Percentiles rank a stretch among this genome's conserved stretches.
phyloP scores from a whole-genome alignment of 129 eudicot species.

The Scalesia atractyloides region DNA sequence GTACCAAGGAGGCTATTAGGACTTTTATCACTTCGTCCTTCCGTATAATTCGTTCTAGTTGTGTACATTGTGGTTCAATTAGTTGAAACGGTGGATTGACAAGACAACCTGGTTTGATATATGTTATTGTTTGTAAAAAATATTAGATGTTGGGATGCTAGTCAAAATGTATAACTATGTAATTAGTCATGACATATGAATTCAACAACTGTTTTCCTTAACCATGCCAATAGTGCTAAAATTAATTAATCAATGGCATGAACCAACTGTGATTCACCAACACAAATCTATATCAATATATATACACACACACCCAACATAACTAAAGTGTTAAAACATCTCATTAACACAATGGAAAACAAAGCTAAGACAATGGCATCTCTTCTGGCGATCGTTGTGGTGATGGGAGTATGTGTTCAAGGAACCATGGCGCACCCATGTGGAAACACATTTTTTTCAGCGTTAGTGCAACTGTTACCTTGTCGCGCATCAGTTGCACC shows the following conservation, averaged over 20 bases:
- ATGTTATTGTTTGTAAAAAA: neutral
- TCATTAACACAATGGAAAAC: slow-evolving; percentile 36
- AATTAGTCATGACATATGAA: slow-evolving; percentile 37
- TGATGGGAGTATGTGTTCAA: slow-evolving; percentile 38
- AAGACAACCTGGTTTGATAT: neutral
- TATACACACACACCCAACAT: neutral
- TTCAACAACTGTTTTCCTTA: slow-evolving; percentile 33
- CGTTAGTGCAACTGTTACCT: slow-evolving; percentile 92
- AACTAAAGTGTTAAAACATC: neutral
- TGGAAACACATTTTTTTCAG: slow-evolving; percentile 81
- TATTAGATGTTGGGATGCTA: neutral
- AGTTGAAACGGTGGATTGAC: neutral
- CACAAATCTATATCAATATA: slow-evolving; percentile 33
- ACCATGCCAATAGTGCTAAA: slow-evolving; percentile 31
- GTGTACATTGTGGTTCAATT: neutral
- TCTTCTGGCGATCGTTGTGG: slow-evolving; percentile 24
- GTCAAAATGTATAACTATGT: slow-evolving; percentile 7
- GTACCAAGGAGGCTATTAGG: too few relatives aligned
- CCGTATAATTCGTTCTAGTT: too few relatives aligned
- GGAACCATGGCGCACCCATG: slow-evolving; percentile 54
- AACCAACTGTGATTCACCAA: slow-evolving; percentile 45
- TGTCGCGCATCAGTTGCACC: slow-evolving; percentile 87
- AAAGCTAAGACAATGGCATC: slow-evolving; percentile 24
- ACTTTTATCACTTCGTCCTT: too few relatives aligned
- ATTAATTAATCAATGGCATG: slow-evolving; percentile 23